Evolutionary conservation across 345 rosid species (phyloP).

Genomic region (Gossypium longicalyx): DNA sequence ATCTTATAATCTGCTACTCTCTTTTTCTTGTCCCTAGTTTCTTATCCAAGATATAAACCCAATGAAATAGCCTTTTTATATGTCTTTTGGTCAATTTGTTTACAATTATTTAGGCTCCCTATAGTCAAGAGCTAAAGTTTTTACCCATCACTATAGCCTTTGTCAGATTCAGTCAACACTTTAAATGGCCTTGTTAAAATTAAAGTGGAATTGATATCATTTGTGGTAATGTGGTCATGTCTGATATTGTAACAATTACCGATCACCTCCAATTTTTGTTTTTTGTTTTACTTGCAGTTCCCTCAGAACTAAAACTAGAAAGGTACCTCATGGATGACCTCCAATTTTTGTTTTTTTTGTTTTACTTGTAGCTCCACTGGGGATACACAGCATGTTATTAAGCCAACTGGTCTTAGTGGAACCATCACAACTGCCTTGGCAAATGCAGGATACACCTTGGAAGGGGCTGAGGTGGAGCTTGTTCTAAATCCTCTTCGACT

Average conservation of each 20-base stretch:
- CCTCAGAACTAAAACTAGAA: constrained; percentile 52
- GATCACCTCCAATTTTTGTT: background rate
- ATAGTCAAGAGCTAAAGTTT: background rate
- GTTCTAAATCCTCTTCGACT: constrained; percentile 86
- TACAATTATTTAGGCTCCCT: background rate
- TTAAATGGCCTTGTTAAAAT: background rate
- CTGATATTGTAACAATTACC: constrained; percentile 5
- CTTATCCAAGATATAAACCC: background rate
- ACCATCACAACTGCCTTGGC: constrained; percentile 34
- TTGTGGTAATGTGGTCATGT: background rate
- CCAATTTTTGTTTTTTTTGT: background rate
- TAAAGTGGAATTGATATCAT: background rate
- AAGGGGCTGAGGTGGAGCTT: constrained; percentile 78
- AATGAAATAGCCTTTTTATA: background rate
- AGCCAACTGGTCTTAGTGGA: constrained; percentile 25
- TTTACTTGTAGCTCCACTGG: constrained; percentile 47
- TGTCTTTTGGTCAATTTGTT: background rate
- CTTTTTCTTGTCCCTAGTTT: background rate
- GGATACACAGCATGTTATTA: constrained; percentile 37
- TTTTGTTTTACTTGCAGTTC: constrained; percentile 41
- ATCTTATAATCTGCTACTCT: background rate
- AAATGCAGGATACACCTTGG: constrained; percentile 87
- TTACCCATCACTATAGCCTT: background rate
- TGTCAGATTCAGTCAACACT: background rate
- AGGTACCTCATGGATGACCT: constrained; percentile 30